A percentile compares a stretch with the other conserved stretches of the same genome.
Evolutionary conservation across 78 protist species (phyloP).

Genomic region (Creolimax fragrantissima): DNA sequence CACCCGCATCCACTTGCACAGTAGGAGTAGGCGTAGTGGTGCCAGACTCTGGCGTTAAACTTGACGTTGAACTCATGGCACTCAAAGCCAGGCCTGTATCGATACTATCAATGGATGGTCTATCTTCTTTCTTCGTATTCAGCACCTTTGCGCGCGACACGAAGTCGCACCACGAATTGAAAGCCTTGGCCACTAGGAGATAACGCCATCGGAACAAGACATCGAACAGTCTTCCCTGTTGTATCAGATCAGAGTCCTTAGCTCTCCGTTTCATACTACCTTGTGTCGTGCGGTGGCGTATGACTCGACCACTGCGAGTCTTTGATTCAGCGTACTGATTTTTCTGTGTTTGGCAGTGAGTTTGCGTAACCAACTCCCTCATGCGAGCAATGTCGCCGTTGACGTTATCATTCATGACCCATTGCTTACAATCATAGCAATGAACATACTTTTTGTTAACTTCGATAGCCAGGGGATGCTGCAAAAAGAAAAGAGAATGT

Average conservation of each 20-base stretch:
- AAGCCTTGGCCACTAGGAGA: background rate
- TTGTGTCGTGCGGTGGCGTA: background rate
- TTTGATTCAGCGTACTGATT: background rate
- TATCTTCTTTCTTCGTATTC: background rate
- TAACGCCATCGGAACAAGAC: background rate
- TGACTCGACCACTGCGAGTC: background rate
- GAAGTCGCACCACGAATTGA: background rate
- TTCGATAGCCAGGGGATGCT: background rate
- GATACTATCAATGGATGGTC: too few species aligned
- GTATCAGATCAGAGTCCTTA: background rate
- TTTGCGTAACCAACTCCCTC: background rate
- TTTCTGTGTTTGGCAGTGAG: background rate
- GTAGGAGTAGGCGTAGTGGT: too few species aligned
- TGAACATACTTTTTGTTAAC: background rate
- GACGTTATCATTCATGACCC: background rate
- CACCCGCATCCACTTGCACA: too few species aligned
- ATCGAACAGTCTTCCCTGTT: background rate
- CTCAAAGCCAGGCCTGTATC: too few species aligned
- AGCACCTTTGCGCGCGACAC: background rate
- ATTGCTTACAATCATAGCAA: background rate
- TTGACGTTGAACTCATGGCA: too few species aligned
- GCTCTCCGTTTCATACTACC: background rate
- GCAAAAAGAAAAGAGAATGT: background rate
- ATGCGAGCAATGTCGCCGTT: background rate
- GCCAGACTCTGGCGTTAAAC: too few species aligned